A percentile compares a stretch with the other conserved stretches of the same genome.
phyloP scores from a whole-genome alignment of 306 rosid species.

The Lithocarpus polystachyus region DNA sequence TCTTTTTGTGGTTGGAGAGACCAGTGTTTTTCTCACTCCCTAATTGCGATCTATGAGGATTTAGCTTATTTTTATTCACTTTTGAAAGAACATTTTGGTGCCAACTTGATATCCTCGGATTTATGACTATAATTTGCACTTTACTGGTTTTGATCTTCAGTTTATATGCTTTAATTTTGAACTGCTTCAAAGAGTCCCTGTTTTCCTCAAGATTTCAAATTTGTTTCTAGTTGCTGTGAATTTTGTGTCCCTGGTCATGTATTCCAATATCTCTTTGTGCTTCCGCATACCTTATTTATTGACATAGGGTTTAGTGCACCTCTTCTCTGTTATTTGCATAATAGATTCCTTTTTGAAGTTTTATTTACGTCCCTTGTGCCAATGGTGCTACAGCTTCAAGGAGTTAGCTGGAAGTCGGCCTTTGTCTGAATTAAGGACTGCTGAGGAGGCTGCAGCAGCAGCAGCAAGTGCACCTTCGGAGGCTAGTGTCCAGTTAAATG shows the following conservation, averaged over 20 bases:
- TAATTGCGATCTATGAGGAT: neutral
- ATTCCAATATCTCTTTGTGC: neutral
- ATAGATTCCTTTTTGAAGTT: neutral
- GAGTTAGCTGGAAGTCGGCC: conserved; percentile 88
- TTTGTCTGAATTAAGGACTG: conserved; percentile 66
- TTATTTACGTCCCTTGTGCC: conserved; percentile 21
- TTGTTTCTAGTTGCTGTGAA: neutral
- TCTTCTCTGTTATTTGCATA: neutral
- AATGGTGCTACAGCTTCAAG: conserved; percentile 69
- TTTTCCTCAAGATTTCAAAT: neutral
- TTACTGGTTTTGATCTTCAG: too few relatives aligned
- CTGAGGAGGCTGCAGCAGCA: conserved; percentile 68
- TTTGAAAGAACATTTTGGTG: neutral
- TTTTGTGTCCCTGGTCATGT: neutral
- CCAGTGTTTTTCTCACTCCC: neutral
- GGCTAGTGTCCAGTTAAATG: conserved; percentile 44
- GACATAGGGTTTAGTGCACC: neutral
- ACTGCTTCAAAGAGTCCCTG: neutral
- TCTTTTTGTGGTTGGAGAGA: neutral
- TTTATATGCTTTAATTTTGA: too few relatives aligned
- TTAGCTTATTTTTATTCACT: neutral
- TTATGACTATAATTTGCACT: too few relatives aligned
- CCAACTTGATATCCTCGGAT: neutral
- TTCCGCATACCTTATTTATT: neutral
- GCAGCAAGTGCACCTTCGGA: conserved; percentile 46